Conservation (phyloP, 2,329 filamentous ascomycete species). For the Penicillium sp. region DNA sequence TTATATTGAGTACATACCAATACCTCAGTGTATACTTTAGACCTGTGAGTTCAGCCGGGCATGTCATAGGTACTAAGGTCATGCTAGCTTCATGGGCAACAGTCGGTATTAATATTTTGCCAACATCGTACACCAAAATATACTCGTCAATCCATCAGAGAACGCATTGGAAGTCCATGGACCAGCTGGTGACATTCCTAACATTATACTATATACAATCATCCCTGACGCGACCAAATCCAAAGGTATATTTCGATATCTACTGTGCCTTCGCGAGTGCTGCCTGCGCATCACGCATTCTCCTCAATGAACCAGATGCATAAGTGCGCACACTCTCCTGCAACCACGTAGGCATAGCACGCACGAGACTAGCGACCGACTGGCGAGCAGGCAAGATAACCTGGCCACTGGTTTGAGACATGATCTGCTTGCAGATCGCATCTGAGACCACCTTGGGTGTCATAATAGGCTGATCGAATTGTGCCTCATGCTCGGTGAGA, state of each 20-base stretch:
- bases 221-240: background rate
- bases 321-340: conserved; percentile 41
- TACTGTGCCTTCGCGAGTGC: background rate
- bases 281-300: conserved; percentile 23
- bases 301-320: conserved; percentile 25
- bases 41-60: too few species aligned
- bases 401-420: conserved; percentile 49
- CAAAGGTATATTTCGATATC: background rate
- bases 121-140: too few species aligned
- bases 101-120: too few species aligned
- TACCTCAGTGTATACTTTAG: too few species aligned
- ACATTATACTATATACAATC: background rate
- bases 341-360: conserved; percentile 45
- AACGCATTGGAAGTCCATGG: background rate
- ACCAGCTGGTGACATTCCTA: background rate
- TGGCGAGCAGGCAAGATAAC: conserved; percentile 46
- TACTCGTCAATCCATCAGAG: background rate
- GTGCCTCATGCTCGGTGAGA: conserved; percentile 31
- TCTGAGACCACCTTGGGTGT: conserved; percentile 43
- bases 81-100: too few species aligned
- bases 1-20: too few species aligned
- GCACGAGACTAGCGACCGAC: conserved; percentile 24
- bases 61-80: too few species aligned
- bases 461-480: conserved; percentile 37
- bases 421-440: conserved; percentile 50